phyloP scores from a whole-genome alignment of 2,329 filamentous ascomycete genomes.

The Cladosporium sp. region DNA sequence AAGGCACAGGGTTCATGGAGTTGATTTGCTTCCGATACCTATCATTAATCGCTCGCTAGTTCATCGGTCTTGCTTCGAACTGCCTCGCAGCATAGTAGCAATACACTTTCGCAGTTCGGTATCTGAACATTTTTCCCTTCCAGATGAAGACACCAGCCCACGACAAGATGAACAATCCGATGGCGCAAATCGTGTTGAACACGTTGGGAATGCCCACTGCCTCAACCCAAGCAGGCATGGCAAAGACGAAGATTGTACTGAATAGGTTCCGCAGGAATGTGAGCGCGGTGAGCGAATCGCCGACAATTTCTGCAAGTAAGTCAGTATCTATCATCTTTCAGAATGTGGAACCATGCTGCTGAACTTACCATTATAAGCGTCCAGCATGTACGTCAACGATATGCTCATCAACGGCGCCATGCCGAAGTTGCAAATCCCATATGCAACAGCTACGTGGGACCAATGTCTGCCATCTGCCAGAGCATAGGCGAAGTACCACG shows the following conservation, averaged over 20 bases:
- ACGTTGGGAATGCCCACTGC: conserved; percentile 43
- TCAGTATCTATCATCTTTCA: conserved; percentile 16
- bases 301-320: conserved; percentile 43
- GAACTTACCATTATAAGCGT: conserved; percentile 40
- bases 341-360: neutral
- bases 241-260: conserved; percentile 49
- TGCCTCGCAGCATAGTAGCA: conserved; percentile 39
- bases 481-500: conserved; percentile 43
- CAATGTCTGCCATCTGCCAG: conserved; percentile 30
- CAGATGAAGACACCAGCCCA: conserved; percentile 35
- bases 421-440: conserved; percentile 42
- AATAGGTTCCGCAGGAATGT: conserved; percentile 49
- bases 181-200: conserved; percentile 42
- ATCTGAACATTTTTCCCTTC: conserved; percentile 39
- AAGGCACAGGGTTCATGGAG: neutral
- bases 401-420: conserved; percentile 37
- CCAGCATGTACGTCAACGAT: conserved; percentile 43
- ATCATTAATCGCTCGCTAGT: conserved; percentile 6
- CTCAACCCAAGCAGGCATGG: conserved; percentile 45
- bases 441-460: conserved; percentile 39
- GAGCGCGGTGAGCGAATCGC: conserved; percentile 48
- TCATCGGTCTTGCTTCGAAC: conserved; percentile 32
- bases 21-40: neutral
- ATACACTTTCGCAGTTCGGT: conserved; percentile 37
- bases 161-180: conserved; percentile 36